Base-by-base conservation (phyloP, 108 stramenopile genomes). In the Skeletonema grethae region DNA sequence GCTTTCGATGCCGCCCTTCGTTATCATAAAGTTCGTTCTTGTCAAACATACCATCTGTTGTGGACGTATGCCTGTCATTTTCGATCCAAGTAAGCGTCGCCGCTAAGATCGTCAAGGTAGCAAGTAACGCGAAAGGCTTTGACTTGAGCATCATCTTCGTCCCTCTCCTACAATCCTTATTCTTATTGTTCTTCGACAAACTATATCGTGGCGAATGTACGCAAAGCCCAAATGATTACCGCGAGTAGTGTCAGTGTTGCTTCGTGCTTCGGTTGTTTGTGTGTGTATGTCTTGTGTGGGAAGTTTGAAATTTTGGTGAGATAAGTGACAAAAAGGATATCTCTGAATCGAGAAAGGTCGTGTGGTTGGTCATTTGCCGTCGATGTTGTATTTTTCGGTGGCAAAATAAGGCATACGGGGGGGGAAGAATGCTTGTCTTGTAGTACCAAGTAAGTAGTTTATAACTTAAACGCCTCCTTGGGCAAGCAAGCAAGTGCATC, bases 401-500 rank as follows among this genome's bases (percentile, higher is more conserved):
- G n/a, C n/a, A n/a, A n/a, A n/a, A n/a, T n/a, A n/a, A n/a, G n/a
- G n/a, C n/a, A n/a, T n/a, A n/a, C n/a, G n/a, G n/a, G n/a, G n/a
- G n/a, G n/a, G 4, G n/a, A 20, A 48, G n/a, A 48, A 39, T 3
- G 1, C 2, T 28, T 28, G 25, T 1, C 32, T 34, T 34, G 38
- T 8, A 11, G 25, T 28, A 28, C 1, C 0, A 16, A 48, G 6
- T 22, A 8, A 8, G 4, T 24, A 20, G 8, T 8, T 57, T 43
- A 55, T 41, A 57, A 7, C 59, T 70, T 63, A 39, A 83, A 80
- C 28, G 74, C 76, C 34, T 71, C 59, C 24, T 28, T 55, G 5
- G 84, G 77, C 55, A 84, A 55, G 70, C 93, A 94, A 6, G 82
- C 72, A 16, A 85, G 41, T 4, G 93, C 93, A 72, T 94, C 86